Evolutionary conservation across 805 yeast genomes (phyloP), one percentile per base, ranked within the genome.

Genomic region (Yarrowia divulgata): DNA sequence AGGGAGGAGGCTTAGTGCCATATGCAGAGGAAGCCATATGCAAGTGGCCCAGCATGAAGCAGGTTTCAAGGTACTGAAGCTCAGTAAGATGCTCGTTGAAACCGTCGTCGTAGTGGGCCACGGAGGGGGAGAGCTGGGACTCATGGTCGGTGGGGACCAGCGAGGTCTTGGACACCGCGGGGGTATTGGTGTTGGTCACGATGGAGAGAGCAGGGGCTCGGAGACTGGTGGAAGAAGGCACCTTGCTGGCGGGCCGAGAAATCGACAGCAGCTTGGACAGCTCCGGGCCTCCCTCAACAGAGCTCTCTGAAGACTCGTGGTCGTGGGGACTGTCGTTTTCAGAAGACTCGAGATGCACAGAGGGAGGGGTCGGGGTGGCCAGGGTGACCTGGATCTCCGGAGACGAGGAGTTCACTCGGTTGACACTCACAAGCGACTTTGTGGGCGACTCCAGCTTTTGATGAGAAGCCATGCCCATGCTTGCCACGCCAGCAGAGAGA

Each of bases 21-120:
- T 43, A 35, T 9, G 68, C 68, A 67, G 67, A 55, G 14, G 64
- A 58, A 29, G 69, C 67, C 69, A 67, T 55, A 45, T 67, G 67
- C 68, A 67, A 34, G 19, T 63, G 62, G 35, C 55, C 46, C 62
- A 72, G 58, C 52, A 54, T 66, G 57, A 63, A 63, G 32, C 68
- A 63, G 23, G 68, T 63, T 48, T 63, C 68, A 23, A 63, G 68
- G 32, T 63, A 63, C 57, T 63, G 68, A 7, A 63, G 68, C 39
- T 63, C 68, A 1, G 68, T 63, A 7, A 63, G 57, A 23, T 63
- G 57, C 37, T 63, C 57, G 57, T 49, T 48, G 57, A 48, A 63
- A 19, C 57, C 68, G 39, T 63, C 68, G 18, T 63, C 68, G 18
- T 60, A 60, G 40, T 60, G 66, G 42, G 66, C 34, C 42, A 12